These are phyloP conservation scores for Ophidiomyces ophidiicola DNA, from an alignment of 2,329 filamentous ascomycete species.

Conservation along the genomic window DNA sequence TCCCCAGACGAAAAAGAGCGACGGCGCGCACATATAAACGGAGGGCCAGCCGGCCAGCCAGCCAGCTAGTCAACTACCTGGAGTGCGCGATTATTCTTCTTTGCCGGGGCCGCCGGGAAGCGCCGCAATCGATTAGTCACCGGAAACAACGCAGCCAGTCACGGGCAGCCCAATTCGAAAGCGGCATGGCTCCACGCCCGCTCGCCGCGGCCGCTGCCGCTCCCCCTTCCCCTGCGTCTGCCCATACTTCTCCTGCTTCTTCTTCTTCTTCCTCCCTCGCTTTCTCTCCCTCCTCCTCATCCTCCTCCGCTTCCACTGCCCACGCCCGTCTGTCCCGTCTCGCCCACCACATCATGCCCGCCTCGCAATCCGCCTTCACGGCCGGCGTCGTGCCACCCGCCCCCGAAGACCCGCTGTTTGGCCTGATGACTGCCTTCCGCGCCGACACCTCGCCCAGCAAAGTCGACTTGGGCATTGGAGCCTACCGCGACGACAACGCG, in stretches of 20 bases:
- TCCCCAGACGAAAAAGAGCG: no score
- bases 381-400: slow-evolving; percentile 71
- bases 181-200: slow-evolving; percentile 2
- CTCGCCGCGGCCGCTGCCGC: background rate
- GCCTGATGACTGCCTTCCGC: slow-evolving; percentile 75
- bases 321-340: slow-evolving; percentile 13
- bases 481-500: slow-evolving; percentile 86
- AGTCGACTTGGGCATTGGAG: slow-evolving; percentile 88
- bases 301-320: slow-evolving; percentile 8
- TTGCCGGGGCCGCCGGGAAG: no score
- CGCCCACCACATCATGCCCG: slow-evolving; percentile 16
- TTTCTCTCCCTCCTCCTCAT: slow-evolving; percentile 2
- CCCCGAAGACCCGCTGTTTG: slow-evolving; percentile 89
- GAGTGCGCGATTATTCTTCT: no score
- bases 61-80: no score
- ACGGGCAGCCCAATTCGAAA: no score
- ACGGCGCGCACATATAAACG: no score
- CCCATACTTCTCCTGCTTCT: slow-evolving; percentile 1
- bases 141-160: no score
- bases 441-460: slow-evolving; percentile 67
- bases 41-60: no score
- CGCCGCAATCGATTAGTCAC: no score
- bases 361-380: slow-evolving; percentile 53
- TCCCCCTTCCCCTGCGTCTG: background rate
- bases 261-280: background rate